Conservation (phyloP, 768 basidiomycete genomes). For the Suillus variegatus region DNA sequence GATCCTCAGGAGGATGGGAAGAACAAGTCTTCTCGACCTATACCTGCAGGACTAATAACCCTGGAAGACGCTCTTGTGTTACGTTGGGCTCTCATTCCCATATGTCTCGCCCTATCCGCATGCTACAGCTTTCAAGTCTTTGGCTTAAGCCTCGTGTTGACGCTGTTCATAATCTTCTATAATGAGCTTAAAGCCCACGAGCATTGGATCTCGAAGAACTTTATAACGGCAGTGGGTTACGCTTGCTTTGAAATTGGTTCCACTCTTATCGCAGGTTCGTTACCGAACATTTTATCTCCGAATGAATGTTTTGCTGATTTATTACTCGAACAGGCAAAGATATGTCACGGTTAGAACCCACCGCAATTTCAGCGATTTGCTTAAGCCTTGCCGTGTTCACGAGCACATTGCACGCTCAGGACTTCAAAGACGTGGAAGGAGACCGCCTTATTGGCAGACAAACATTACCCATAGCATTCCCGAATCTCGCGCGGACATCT, state of each 20-base stretch:
- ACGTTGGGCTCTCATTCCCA: slow-evolving; percentile 36
- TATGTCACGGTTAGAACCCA: slow-evolving; percentile 12
- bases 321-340: slow-evolving; percentile 17
- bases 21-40: slow-evolving; percentile 47
- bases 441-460: slow-evolving; percentile 35
- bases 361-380: slow-evolving; percentile 21
- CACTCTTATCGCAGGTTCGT: slow-evolving; percentile 34
- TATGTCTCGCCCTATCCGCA: slow-evolving; percentile 38
- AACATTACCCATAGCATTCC: slow-evolving; percentile 43
- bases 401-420: slow-evolving; percentile 33
- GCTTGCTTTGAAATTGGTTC: slow-evolving; percentile 36
- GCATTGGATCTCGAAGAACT: slow-evolving; percentile 32
- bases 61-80: slow-evolving; percentile 34
- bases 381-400: slow-evolving; percentile 30
- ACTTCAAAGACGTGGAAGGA: slow-evolving; percentile 41
- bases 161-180: slow-evolving; percentile 35
- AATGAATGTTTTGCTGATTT: background rate
- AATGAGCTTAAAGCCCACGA: slow-evolving; percentile 35
- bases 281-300: background rate
- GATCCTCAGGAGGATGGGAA: slow-evolving; percentile 42
- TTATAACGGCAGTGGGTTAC: slow-evolving; percentile 33
- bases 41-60: slow-evolving; percentile 46
- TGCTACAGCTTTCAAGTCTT: slow-evolving; percentile 33
- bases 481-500: slow-evolving; percentile 23
- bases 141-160: slow-evolving; percentile 30